Evolutionary conservation across 2,329 filamentous ascomycete species (phyloP), one percentile per base, ranked within the genome.

Genomic region (Hymenoscyphus linearis): DNA sequence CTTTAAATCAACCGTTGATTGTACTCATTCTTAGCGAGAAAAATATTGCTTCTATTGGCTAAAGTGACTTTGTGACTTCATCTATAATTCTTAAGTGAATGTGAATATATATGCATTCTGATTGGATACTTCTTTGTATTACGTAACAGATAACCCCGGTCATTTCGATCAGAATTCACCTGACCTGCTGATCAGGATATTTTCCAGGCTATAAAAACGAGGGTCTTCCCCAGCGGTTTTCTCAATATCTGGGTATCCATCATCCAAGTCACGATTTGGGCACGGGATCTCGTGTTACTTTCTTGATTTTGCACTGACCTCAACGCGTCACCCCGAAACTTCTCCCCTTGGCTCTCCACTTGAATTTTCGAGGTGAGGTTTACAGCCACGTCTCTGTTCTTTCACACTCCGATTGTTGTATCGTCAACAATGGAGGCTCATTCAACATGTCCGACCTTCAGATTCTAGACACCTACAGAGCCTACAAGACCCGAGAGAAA

Each of bases 401-500:
- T 31, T 4, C 27, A 9, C 27, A 31, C 27, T 31, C 9, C 27
- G 9, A 31, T 31, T 31, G 5, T 31, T 31, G 27, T 31, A 31
- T 31, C 27, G 2, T 31, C 4, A 31, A 31, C 9, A 31, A 5
- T 6, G 27, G 5, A 31, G 9, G 18, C n/a, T n/a, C 7, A 2
- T 44, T 44, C 16, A 53, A 5, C 3, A 53, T 53, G 50, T 26
- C 50, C 7, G 31, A 31, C 2, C 53, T 57, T 35, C 27, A 26
- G 3, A 60, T 62, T 26, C 37, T 61, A 6, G 62, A 62, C 50
- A 65, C 63, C 12, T 65, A 65, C 37, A 61, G 60, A 36, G 59
- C 62, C 14, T 65, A 65, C 57, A 65, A 65, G 26, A 7, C 50
- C n/a, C 61, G 63, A 3, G 59, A 65, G 27, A 22, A 56, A 25